Base-by-base conservation (phyloP, 148 eudicot genomes). In the Rhododendron henanense region DNA sequence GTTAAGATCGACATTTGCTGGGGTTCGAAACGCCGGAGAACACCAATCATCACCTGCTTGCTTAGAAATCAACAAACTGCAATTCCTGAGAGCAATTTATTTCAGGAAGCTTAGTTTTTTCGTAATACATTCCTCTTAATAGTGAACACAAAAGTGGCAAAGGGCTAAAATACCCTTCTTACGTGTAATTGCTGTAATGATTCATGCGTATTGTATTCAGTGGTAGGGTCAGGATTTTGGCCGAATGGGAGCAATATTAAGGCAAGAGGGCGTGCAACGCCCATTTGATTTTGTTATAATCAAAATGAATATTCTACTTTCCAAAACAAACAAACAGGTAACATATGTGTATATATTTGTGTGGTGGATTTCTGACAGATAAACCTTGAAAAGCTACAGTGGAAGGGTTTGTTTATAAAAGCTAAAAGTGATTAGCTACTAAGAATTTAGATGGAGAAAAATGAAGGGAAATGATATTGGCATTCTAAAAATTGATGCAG, bases 11-110 rank as follows among this genome's bases (percentile, higher is more conserved):
- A 83, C 75, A 71, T 91, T 83, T 85, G 82, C 51, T 96, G 99
- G 99, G 97, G 99, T 87, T 88, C 85, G 31, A 95, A 93, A 88
- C 86, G 93, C 31, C 91, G 85, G 85, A 94, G 99, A 91, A 86
- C 98, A 86, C 84, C 84, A 15, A 51, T 51, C 41, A 8, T 53
- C 87, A 59, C 51, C 81, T 75, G 57, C 89, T 78, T 83, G 69
- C 86, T 67, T 83, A 50, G 55, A 81, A 19, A 81, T 85, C 31
- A 57, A 79, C 31, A 50, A 77, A 55, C 21, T 50, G 14, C 59
- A 69, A 48, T 74, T 74, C 7, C 63, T 50, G 5, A 25, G 18
- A 11, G 35, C 69, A 76, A 35, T 74, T 84, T 5, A 5, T 75
- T n/a, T 37, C 28, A 33, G n/a, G 45, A 37, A 51, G 35, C 18